Evolutionary conservation across 257 asterid genomes (phyloP).

Genomic region (Penstemon eatonii): DNA sequence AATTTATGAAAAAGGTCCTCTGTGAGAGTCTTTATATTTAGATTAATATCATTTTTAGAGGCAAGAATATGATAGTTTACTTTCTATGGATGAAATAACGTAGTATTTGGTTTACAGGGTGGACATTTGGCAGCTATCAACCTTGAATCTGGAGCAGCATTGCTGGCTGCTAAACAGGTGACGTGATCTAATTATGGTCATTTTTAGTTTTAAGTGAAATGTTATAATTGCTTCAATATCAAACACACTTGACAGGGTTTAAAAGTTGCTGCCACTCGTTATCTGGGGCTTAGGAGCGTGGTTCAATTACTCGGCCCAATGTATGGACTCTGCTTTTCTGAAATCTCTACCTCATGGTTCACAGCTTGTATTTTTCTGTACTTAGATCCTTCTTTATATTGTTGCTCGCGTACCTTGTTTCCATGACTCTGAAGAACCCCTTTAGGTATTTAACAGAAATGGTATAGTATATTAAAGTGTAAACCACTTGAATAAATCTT

Average conservation of each 20-base stretch:
- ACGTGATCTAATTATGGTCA: neutral
- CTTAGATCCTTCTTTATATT: conserved; percentile 1
- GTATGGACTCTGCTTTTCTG: conserved; percentile 49
- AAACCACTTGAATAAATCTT: neutral
- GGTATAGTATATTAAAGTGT: neutral
- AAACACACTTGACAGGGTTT: conserved; percentile 65
- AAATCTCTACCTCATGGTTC: conserved; percentile 24
- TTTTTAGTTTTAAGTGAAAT: neutral
- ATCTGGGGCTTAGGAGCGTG: conserved; percentile 74
- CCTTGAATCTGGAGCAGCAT: conserved; percentile 70
- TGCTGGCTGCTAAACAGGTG: conserved; percentile 87
- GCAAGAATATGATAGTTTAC: conserved; percentile 12
- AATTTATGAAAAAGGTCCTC: conserved; percentile 66
- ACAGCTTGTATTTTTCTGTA: conserved; percentile 1
- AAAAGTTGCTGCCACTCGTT: conserved; percentile 76
- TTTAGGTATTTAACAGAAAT: neutral
- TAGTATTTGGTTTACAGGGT: conserved; percentile 50
- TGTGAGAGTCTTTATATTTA: conserved; percentile 15
- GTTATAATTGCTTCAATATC: neutral
- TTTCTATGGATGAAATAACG: conserved; percentile 16
- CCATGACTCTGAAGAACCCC: neutral
- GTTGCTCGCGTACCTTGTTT: neutral
- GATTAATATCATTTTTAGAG: conserved; percentile 20
- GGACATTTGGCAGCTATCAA: conserved; percentile 78
- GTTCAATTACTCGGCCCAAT: conserved; percentile 80